Percentiles rank a stretch among this genome's conserved stretches.
phyloP scores from a whole-genome alignment of 83 land plant genomes.

The Larix sibirica region DNA sequence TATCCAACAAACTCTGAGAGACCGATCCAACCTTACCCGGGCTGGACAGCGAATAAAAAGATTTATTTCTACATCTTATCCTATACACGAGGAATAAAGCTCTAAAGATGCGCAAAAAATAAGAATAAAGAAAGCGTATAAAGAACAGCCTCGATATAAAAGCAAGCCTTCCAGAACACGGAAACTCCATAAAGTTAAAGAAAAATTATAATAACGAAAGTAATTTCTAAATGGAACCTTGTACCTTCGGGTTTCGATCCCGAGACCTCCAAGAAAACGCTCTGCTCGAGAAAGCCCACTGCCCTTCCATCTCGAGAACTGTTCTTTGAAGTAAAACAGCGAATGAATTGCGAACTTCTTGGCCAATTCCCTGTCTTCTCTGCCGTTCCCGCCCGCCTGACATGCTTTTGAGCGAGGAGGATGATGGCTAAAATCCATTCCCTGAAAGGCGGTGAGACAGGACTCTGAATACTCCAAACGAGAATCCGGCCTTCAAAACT shows the following conservation, averaged over 20 bases:
- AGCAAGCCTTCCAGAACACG: neutral
- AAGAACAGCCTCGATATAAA: neutral
- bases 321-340: neutral
- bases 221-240: neutral
- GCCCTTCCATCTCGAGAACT: slow-evolving; percentile 4
- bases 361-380: neutral
- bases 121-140: neutral
- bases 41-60: neutral
- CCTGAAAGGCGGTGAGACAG: slow-evolving; percentile 8
- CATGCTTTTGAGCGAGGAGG: slow-evolving; percentile 6
- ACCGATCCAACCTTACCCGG: neutral
- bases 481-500: neutral
- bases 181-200: neutral
- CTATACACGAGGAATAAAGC: neutral
- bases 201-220: neutral
- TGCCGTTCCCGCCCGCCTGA: neutral
- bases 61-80: neutral
- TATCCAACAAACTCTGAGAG: neutral
- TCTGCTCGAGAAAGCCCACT: slow-evolving; percentile 12
- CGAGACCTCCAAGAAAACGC: slow-evolving; percentile 14
- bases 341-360: no score
- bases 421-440: slow-evolving; percentile 7
- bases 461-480: slow-evolving; percentile 3
- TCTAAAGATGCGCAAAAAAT: neutral
- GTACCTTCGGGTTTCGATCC: slow-evolving; percentile 14